phyloP scores from a whole-genome alignment of 805 yeast genomes.

The Kodamaea kakaduensis region DNA sequence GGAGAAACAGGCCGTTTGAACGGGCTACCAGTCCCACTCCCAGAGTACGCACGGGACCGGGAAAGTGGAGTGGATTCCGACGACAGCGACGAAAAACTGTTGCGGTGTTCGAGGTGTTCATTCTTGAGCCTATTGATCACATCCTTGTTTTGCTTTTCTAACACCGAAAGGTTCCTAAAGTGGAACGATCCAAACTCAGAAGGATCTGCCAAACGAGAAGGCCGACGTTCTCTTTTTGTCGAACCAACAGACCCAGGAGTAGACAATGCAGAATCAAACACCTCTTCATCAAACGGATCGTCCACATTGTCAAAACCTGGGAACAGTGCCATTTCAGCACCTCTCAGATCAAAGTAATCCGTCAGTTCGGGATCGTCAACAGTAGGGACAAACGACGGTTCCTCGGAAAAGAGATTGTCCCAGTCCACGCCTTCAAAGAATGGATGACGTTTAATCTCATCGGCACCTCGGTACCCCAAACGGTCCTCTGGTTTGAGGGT shows the following conservation, averaged over 20 bases:
- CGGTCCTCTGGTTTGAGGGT: constrained; percentile 61
- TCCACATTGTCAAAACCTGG: constrained; percentile 25
- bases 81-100: constrained; percentile 47
- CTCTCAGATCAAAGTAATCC: constrained; percentile 86
- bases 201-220: constrained; percentile 67
- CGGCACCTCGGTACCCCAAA: constrained; percentile 73
- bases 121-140: constrained; percentile 80
- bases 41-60: constrained; percentile 31
- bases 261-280: constrained; percentile 15
- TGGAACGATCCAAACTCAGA: constrained; percentile 89
- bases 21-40: constrained; percentile 24
- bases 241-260: constrained; percentile 14
- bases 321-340: constrained; percentile 70
- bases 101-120: constrained; percentile 68
- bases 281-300: constrained; percentile 11
- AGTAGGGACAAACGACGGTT: constrained; percentile 80
- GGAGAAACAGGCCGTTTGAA: constrained; percentile 49
- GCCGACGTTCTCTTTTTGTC: constrained; percentile 57
- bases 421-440: constrained; percentile 73
- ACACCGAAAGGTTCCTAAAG: constrained; percentile 80
- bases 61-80: constrained; percentile 39
- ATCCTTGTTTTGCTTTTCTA: constrained; percentile 92
- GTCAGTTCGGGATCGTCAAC: constrained; percentile 80
- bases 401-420: constrained; percentile 64
- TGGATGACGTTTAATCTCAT: constrained; percentile 74